Evolutionary conservation across 306 rosid species (phyloP).

Genomic region (Acacia acuminata): DNA sequence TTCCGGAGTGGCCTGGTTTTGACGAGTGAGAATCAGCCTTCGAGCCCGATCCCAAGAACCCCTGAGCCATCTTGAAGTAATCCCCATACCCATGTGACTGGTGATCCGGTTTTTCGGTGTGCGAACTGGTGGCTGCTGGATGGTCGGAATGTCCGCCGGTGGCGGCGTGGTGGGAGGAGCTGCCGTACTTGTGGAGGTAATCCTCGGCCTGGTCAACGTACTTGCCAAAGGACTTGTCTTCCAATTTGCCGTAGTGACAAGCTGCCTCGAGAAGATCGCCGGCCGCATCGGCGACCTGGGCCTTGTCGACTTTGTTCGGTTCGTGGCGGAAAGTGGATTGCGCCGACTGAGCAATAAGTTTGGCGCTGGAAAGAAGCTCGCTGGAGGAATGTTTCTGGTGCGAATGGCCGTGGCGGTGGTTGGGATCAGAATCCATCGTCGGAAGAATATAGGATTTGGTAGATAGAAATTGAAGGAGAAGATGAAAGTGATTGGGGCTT

Average conservation of each 20-base stretch:
- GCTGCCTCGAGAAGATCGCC: constrained; percentile 40
- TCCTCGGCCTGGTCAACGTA: constrained; percentile 38
- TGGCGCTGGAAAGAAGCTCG: constrained; percentile 52
- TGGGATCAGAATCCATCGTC: not conserved
- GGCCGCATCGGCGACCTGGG: constrained; percentile 40
- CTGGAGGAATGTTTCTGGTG: constrained; percentile 20
- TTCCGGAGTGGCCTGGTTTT: not conserved
- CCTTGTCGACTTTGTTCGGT: constrained; percentile 45
- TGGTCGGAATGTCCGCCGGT: not conserved
- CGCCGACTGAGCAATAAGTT: constrained; percentile 49
- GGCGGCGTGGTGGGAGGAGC: not conserved
- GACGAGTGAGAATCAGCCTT: not conserved
- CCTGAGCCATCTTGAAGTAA: constrained; percentile 15
- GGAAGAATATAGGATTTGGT: not conserved
- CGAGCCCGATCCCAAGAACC: not conserved
- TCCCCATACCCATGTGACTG: not conserved
- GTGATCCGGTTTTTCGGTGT: not conserved
- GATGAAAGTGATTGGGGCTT: too few species aligned
- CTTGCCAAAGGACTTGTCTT: constrained; percentile 31
- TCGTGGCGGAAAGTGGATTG: constrained; percentile 25
- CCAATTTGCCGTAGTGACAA: constrained; percentile 33
- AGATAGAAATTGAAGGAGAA: not conserved
- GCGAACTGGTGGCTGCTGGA: not conserved
- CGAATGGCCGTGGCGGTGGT: not conserved
- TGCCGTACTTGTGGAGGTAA: constrained; percentile 21